These are phyloP conservation scores for Alternaria gaisen DNA, from an alignment of 2,329 filamentous ascomycete genomes.

Conservation along the genomic window DNA sequence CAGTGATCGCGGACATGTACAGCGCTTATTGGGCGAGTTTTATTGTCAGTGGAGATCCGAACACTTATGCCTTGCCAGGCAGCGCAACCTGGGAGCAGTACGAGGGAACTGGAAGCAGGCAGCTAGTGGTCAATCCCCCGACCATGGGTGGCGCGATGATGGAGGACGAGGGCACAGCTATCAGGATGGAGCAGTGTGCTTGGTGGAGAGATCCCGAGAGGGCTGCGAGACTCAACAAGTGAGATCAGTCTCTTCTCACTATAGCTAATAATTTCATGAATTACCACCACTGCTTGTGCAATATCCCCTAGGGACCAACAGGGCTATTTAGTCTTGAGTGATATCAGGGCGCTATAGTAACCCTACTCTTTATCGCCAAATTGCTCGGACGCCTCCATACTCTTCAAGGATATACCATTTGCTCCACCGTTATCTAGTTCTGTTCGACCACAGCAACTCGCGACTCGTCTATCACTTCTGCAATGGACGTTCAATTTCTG, in stretches of 20 bases:
- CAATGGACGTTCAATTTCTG: too few species aligned
- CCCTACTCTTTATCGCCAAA: too few species aligned
- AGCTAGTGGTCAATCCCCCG: conserved; percentile 37
- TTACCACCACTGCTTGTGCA: not conserved
- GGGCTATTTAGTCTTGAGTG: not conserved
- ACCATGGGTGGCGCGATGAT: conserved; percentile 33
- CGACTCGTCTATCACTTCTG: too few species aligned
- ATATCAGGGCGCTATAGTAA: not conserved
- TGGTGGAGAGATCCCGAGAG: conserved; percentile 47
- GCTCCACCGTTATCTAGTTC: too few species aligned
- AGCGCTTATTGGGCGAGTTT: conserved; percentile 50
- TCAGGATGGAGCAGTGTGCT: conserved; percentile 41
- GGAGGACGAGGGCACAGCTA: conserved; percentile 37
- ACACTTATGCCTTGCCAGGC: conserved; percentile 32
- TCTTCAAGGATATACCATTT: too few species aligned
- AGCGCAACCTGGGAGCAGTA: conserved; percentile 45
- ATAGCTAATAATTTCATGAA: not conserved
- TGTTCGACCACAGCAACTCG: too few species aligned
- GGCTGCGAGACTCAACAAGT: conserved; percentile 45
- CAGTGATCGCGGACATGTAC: conserved; percentile 44
- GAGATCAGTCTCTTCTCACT: not conserved
- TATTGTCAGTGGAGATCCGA: conserved; percentile 47
- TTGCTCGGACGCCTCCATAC: too few species aligned
- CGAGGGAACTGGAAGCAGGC: conserved; percentile 15
- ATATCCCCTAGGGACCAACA: not conserved